These are phyloP conservation scores for Marasmius fiardii DNA, from an alignment of 1,284 basidiomycete genomes.

Conservation along the genomic window DNA sequence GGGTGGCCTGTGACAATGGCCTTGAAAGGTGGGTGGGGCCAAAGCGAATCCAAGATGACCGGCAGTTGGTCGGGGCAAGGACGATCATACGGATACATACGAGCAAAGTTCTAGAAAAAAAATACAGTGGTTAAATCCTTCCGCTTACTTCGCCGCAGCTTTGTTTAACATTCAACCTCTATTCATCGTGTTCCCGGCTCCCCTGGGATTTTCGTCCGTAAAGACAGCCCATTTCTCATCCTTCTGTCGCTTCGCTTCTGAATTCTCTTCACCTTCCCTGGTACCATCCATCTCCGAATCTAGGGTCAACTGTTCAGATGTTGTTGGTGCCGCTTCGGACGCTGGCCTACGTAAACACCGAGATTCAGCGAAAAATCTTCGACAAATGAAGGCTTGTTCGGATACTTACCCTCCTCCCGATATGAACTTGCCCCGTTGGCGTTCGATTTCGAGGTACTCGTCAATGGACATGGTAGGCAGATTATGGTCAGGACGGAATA, in stretches of 20 bases:
- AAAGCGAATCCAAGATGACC: too few species aligned
- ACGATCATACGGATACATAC: too few species aligned
- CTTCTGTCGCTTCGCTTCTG: constrained; percentile 75
- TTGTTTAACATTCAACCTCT: constrained; percentile 52
- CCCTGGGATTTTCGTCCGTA: constrained; percentile 78
- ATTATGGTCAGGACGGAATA: constrained; percentile 85
- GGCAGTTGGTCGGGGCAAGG: too few species aligned
- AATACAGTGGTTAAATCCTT: background rate
- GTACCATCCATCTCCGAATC: constrained; percentile 87
- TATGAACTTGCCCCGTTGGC: constrained; percentile 82
- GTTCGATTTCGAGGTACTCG: constrained; percentile 90
- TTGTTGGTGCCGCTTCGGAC: constrained; percentile 65
- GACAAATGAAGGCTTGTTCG: background rate
- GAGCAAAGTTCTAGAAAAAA: too few species aligned
- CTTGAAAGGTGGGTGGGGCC: too few species aligned
- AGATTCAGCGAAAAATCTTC: constrained; percentile 5
- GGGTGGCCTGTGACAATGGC: too few species aligned
- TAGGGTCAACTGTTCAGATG: constrained; percentile 72
- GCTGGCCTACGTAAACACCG: constrained; percentile 48
- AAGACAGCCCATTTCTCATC: constrained; percentile 87
- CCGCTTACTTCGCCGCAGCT: background rate
- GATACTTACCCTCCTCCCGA: constrained; percentile 77
- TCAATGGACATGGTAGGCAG: constrained; percentile 97
- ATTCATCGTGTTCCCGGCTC: constrained; percentile 95
- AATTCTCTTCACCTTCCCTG: constrained; percentile 61